Base-by-base conservation (phyloP, 495 filamentous ascomycete species). In the Glonium stellatum region DNA sequence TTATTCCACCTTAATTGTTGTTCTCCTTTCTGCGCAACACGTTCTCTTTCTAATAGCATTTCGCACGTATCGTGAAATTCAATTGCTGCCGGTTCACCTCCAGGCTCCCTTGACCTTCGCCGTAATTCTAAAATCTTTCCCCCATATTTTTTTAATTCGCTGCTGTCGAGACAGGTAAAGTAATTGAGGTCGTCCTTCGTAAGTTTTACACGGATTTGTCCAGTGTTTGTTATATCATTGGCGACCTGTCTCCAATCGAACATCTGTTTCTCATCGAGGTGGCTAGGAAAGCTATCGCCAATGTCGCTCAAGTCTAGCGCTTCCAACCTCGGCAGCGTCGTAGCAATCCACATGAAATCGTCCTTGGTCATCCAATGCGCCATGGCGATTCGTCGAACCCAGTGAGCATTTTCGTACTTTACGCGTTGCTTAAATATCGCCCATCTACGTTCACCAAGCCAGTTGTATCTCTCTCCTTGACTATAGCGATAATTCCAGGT, bases 301-400 rank as follows among this genome's bases (percentile, higher is more conserved):
- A 60, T 18, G 39, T 65, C 54, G 34, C 63, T 59, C 5, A 65
- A 57, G 46, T 65, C 63, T 10, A 62, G 59, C 18, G 54, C 58
- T 36, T 61, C 55, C 15, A 65, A 44, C 8, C 8, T 5, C 5
- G 37, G 54, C 12, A 65, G 50, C 9, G 58, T 19, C 11, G 34
- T 47, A 1, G 49, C 48, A 27, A 65, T 59, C 63, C 63, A 65
- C 2, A 10, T 12, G 11, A 61, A 31, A 23, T 65, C 63, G 0
- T 31, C 47, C 11, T 18, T 10, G 1, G 39, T 54, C 63, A 65
- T 65, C 63, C 63, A 65, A 9, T 35, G 48, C 13, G 58, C 22
- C 4, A 62, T 31, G 11, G 63, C 63, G 36, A 65, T 61, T 4
- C 59, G 46, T 37, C 44, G 60, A 12, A 65, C 63, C 27, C 42